Evolutionary conservation across 306 rosid species (phyloP).

Genomic region (Gleditsia sinensis): DNA sequence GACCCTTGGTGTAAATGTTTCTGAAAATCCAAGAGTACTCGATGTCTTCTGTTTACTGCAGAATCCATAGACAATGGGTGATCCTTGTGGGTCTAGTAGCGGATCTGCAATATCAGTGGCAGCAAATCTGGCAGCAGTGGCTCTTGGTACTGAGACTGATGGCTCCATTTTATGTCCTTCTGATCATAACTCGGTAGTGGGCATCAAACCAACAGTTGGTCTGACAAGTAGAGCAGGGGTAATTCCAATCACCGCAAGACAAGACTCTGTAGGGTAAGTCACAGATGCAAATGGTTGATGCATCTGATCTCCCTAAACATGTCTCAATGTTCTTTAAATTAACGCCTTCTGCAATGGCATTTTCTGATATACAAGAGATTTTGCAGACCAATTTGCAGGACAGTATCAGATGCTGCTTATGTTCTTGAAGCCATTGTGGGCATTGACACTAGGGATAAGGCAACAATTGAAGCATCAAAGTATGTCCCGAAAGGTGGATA

Average conservation of each 20-base stretch:
- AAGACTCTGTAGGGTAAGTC: constrained; percentile 71
- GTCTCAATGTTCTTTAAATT: background rate
- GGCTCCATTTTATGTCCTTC: constrained; percentile 68
- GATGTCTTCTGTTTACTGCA: too few species aligned
- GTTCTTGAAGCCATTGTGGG: constrained; percentile 68
- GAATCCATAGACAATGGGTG: constrained; percentile 52
- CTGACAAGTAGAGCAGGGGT: constrained; percentile 82
- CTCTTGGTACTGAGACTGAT: constrained; percentile 62
- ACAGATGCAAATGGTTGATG: background rate
- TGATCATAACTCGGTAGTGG: constrained; percentile 46
- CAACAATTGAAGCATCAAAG: constrained; percentile 48
- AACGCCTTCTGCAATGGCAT: background rate
- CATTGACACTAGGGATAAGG: constrained; percentile 42
- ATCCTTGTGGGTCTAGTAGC: constrained; percentile 67
- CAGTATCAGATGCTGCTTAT: constrained; percentile 64
- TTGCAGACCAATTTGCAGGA: constrained; percentile 66
- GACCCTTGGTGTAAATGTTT: background rate
- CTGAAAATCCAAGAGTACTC: too few species aligned
- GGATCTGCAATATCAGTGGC: constrained; percentile 69
- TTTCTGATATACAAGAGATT: background rate
- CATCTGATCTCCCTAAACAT: background rate
- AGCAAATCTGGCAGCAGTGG: constrained; percentile 60
- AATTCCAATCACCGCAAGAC: constrained; percentile 60
- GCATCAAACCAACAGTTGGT: constrained; percentile 71
- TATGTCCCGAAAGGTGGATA: constrained; percentile 62